These are phyloP conservation scores for Talinum fruticosum DNA, from an alignment of 148 eudicot species.

Conservation along the genomic window DNA sequence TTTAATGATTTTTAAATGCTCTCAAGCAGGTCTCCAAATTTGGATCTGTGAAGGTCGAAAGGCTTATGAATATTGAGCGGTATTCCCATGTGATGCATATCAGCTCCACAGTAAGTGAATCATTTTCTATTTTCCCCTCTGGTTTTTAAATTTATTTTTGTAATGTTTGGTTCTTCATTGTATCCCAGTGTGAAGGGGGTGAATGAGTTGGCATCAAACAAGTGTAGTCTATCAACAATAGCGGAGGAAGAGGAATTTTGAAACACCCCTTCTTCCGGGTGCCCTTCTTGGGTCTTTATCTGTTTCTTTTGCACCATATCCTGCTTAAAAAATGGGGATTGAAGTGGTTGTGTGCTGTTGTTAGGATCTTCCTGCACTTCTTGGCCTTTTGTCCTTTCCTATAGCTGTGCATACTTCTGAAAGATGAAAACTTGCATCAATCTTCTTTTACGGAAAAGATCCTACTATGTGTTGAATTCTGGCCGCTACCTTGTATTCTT, in stretches of 20 bases:
- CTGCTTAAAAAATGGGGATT: not conserved
- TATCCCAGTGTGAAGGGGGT: not conserved
- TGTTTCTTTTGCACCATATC: not conserved
- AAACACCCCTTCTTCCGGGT: no score
- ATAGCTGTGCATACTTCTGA: no score
- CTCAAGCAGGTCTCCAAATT: slow-evolving; percentile 74
- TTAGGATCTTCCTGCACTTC: not conserved
- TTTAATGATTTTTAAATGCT: slow-evolving; percentile 10
- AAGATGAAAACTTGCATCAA: no score
- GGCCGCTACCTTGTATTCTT: no score
- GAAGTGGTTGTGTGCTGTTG: not conserved
- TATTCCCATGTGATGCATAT: slow-evolving; percentile 99
- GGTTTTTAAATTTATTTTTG: not conserved
- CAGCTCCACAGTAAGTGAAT: slow-evolving; percentile 87
- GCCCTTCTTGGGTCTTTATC: not conserved
- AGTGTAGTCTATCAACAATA: no score
- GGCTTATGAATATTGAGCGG: slow-evolving; percentile 89
- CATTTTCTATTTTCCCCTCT: not conserved
- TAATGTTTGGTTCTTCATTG: not conserved
- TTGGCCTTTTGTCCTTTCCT: not conserved
- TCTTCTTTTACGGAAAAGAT: no score
- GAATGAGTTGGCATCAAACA: not conserved
- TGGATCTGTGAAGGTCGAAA: slow-evolving; percentile 95
- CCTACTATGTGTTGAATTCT: no score
- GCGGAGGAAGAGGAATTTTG: no score